Conservation (phyloP, 2,329 filamentous ascomycete genomes). For the Ceratocystis eucalypticola region DNA sequence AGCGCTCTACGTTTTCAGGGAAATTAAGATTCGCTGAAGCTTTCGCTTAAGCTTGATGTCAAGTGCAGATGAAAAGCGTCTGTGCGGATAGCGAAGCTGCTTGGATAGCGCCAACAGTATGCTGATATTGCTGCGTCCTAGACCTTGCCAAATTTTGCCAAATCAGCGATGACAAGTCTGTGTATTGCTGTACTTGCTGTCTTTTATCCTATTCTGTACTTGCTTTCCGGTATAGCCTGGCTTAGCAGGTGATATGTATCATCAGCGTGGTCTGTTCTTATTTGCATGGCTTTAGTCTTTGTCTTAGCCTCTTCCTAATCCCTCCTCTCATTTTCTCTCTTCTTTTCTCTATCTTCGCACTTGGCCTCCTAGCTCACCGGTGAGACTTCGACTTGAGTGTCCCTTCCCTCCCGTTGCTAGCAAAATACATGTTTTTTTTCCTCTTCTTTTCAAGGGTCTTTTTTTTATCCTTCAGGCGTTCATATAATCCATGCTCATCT, state of each 20-base stretch:
- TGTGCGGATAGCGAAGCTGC: neutral
- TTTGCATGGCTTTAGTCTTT: neutral
- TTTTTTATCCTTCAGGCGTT: neutral
- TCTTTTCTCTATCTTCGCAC: neutral
- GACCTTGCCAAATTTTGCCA: neutral
- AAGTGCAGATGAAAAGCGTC: constrained; percentile 14
- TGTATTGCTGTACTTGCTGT: neutral
- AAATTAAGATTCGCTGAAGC: constrained; percentile 6
- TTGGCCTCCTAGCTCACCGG: neutral
- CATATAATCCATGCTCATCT: neutral
- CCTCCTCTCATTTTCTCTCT: neutral
- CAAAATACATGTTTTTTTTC: neutral
- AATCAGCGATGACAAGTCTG: neutral
- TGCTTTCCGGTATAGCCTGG: neutral
- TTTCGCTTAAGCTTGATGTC: constrained; percentile 7
- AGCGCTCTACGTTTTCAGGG: neutral
- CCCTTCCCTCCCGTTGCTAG: neutral
- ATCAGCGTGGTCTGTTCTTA: constrained; percentile 1
- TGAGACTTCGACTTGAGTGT: neutral
- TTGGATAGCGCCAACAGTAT: neutral
- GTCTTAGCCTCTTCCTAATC: neutral
- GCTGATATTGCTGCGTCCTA: neutral
- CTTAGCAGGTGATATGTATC: neutral
- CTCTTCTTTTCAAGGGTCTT: neutral
- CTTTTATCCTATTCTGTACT: neutral